These are phyloP conservation scores for Lithospermum erythrorhizon DNA, from an alignment of 257 asterid species.

Conservation along the genomic window DNA sequence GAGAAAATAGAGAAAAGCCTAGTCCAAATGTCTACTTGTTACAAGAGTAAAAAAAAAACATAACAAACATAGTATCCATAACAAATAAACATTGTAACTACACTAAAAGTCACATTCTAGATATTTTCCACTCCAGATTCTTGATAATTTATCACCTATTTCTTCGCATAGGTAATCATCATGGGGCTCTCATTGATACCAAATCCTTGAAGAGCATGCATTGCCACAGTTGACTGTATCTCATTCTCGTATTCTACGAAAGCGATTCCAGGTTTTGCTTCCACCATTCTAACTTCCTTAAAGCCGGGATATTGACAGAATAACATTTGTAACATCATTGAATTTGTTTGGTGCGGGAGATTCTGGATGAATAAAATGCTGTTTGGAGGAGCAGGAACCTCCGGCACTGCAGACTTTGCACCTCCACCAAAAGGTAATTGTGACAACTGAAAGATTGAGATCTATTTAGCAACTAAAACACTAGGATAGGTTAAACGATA, in stretches of 20 bases:
- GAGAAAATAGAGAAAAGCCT: neutral
- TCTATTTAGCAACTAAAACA: neutral
- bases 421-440: constrained; percentile 65
- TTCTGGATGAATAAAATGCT: constrained; percentile 77
- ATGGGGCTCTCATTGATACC: constrained; percentile 73
- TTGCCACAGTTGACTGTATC: constrained; percentile 84
- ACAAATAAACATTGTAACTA: neutral
- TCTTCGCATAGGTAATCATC: constrained; percentile 87
- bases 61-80: no score
- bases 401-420: constrained; percentile 54
- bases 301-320: constrained; percentile 80
- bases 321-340: constrained; percentile 97
- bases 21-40: neutral
- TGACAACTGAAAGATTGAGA: constrained; percentile 44
- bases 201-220: constrained; percentile 87
- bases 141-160: constrained; percentile 23
- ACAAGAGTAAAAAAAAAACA: neutral
- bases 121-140: neutral
- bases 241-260: constrained; percentile 84
- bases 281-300: constrained; percentile 93
- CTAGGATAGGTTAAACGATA: no score
- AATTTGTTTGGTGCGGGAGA: constrained; percentile 87
- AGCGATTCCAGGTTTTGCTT: constrained; percentile 95
- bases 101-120: neutral
- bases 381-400: constrained; percentile 96